Conservation (phyloP, 257 asterid genomes). For the Forsythia suspensa region DNA sequence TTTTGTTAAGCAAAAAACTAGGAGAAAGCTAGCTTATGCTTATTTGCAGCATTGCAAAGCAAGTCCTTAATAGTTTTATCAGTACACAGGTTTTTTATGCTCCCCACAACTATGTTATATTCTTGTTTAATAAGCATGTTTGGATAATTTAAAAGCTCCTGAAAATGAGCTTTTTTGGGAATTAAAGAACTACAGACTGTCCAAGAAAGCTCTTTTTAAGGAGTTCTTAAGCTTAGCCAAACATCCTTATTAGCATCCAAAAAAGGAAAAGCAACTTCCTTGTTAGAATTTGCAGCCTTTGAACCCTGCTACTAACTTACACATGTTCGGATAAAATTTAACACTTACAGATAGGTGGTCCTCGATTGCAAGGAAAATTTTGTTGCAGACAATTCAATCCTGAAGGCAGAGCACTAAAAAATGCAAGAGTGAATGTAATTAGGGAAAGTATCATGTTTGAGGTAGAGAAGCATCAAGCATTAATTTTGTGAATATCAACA, state of each 20-base stretch:
- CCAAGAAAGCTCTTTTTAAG: too few relatives aligned
- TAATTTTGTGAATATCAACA: neutral
- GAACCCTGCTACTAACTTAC: neutral
- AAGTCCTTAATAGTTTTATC: neutral
- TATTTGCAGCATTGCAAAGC: neutral
- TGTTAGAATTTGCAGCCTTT: neutral
- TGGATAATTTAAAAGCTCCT: neutral
- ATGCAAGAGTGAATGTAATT: constrained; percentile 1
- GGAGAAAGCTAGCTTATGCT: neutral
- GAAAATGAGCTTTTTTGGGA: too few relatives aligned
- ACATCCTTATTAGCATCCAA: neutral
- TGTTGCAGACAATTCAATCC: constrained; percentile 75
- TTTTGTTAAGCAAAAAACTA: neutral
- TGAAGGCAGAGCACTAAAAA: constrained; percentile 45
- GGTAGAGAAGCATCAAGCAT: constrained; percentile 1
- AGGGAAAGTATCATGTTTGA: neutral
- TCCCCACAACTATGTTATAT: neutral
- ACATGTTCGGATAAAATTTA: neutral
- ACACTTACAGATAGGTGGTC: constrained; percentile 56
- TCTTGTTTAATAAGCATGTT: neutral
- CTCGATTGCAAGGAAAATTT: constrained; percentile 67
- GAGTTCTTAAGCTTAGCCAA: too few relatives aligned
- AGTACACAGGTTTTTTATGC: neutral
- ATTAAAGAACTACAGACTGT: neutral
- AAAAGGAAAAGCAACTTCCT: neutral